These are phyloP conservation scores for Phytophthora hibernalis DNA, from an alignment of 352 stramenopile species.

Conservation along the genomic window DNA sequence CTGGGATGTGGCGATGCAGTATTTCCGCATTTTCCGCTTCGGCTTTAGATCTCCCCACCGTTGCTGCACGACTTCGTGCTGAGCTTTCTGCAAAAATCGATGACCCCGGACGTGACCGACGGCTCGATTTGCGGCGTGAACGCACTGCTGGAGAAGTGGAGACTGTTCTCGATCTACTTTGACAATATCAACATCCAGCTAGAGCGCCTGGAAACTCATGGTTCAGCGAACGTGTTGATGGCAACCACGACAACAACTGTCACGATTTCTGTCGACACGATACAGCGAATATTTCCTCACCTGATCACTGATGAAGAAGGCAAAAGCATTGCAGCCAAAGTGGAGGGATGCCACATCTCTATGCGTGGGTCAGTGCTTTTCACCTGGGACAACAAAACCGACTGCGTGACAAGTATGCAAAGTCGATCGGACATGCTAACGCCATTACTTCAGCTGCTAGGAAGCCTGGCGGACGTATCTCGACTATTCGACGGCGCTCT, in stretches of 20 bases:
- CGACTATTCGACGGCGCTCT: conserved; percentile 8
- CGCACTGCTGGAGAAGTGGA: conserved; percentile 4
- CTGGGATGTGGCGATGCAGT: conserved; percentile 4
- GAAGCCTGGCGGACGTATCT: conserved; percentile 9
- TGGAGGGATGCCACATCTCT: conserved; percentile 1
- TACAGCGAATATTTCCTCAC: conserved; percentile 9
- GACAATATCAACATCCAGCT: conserved; percentile 11
- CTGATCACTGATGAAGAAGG: background rate
- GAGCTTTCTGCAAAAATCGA: background rate
- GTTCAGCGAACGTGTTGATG: background rate
- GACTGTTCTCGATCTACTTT: conserved; percentile 4
- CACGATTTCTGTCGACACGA: background rate
- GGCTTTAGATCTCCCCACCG: background rate
- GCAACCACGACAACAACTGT: conserved; percentile 17
- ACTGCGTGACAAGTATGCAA: conserved; percentile 1
- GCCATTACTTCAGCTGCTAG: conserved; percentile 7
- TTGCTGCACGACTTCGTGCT: background rate
- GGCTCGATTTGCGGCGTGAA: background rate
- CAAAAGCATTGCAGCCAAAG: background rate
- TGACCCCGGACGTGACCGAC: conserved; percentile 7
- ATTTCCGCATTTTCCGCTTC: conserved; percentile 8
- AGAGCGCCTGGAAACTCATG: background rate
- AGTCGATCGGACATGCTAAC: conserved; percentile 16
- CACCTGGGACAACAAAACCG: background rate
- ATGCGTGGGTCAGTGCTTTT: conserved; percentile 20